Evolutionary conservation across 495 filamentous ascomycete species (phyloP).

Genomic region (Tuber magnatum): DNA sequence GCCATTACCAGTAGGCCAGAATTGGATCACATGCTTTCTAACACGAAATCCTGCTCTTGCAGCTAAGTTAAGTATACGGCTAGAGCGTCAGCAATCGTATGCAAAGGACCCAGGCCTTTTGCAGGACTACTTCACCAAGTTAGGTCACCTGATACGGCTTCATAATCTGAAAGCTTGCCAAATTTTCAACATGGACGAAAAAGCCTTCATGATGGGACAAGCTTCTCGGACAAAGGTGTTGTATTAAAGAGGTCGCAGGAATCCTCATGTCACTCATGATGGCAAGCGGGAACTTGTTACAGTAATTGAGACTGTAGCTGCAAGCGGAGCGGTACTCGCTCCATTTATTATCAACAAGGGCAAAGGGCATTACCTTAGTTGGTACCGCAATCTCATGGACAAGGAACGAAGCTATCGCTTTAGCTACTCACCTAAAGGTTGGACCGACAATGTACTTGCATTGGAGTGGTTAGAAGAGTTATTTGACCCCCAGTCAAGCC

Average conservation of each 20-base stretch:
- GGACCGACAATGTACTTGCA: slow-evolving; percentile 9
- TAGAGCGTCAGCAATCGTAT: no score
- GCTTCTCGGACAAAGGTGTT: slow-evolving; percentile 8
- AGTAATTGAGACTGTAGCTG: slow-evolving; percentile 9
- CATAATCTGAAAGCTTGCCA: no score
- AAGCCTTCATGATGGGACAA: no score
- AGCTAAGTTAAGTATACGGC: no score
- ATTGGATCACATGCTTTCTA: no score
- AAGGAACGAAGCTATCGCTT: slow-evolving; percentile 2
- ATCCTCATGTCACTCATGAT: slow-evolving; percentile 12
- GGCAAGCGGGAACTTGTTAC: slow-evolving; percentile 13
- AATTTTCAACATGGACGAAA: no score
- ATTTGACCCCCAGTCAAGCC: not conserved
- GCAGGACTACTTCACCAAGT: no score
- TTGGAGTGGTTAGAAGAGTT: slow-evolving; percentile 19
- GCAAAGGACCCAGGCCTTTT: no score
- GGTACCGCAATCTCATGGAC: slow-evolving; percentile 3
- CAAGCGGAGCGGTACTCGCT: not conserved
- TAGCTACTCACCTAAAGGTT: slow-evolving; percentile 7
- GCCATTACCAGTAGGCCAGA: no score
- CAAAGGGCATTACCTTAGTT: slow-evolving; percentile 3
- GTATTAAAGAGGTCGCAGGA: not conserved
- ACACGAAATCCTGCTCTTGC: no score
- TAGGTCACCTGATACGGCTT: no score
- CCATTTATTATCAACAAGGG: slow-evolving; percentile 9